Evolutionary conservation across 139 green algal genomes (phyloP).

Genomic region (Diplosphaera chodatii): DNA sequence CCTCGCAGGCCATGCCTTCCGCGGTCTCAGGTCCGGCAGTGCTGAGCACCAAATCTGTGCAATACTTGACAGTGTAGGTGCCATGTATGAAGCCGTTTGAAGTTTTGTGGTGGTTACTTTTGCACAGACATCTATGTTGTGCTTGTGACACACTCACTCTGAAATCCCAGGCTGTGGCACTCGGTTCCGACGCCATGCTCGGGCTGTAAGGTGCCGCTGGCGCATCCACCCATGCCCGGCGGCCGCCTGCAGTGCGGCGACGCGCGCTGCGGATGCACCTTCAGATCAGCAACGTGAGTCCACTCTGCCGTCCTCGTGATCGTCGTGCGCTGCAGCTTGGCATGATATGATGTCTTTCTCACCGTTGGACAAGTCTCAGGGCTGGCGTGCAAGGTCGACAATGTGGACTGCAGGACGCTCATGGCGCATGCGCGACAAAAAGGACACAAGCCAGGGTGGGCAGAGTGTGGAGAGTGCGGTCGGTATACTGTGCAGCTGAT

Average conservation of each 20-base stretch:
- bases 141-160: too few relatives aligned
- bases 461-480: background rate
- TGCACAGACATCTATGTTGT: too few relatives aligned
- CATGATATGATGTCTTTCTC: too few relatives aligned
- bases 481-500: background rate
- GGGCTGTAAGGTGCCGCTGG: background rate
- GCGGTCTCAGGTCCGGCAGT: conserved; percentile 1
- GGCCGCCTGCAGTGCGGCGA: background rate
- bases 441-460: background rate
- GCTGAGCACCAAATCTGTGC: too few relatives aligned
- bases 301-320: too few relatives aligned
- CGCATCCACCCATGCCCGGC: background rate
- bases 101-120: too few relatives aligned
- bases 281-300: background rate
- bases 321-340: too few relatives aligned
- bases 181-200: background rate
- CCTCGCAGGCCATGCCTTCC: conserved; percentile 3
- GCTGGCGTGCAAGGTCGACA: too few relatives aligned
- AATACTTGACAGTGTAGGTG: too few relatives aligned
- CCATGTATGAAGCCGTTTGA: too few relatives aligned
- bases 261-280: background rate
- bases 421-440: background rate
- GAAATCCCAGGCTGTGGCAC: background rate
- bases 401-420: background rate
- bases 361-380: too few relatives aligned